These are phyloP conservation scores for Neurospora tetraspora DNA, from an alignment of 495 filamentous ascomycete species.

Conservation along the genomic window DNA sequence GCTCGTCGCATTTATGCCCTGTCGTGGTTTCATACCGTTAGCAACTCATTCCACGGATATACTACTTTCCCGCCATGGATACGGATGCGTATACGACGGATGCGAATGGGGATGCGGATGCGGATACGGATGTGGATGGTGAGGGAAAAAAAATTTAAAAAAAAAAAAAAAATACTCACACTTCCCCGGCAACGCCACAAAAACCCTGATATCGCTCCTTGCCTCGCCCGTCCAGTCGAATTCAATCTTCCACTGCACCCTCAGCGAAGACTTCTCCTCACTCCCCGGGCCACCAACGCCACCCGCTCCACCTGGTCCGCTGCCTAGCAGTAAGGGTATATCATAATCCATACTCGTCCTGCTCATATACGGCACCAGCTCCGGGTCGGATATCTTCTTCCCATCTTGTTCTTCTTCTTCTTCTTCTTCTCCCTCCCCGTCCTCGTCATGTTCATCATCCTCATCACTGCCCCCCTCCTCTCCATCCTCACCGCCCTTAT, in stretches of 20 bases:
- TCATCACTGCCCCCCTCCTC: conserved; percentile 8
- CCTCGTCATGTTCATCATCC: not conserved
- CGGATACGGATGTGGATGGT: not conserved
- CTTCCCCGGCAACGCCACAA: conserved; percentile 36
- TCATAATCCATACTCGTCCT: conserved; percentile 32
- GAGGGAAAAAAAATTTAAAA: not conserved
- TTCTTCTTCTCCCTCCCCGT: not conserved
- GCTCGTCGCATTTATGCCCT: conserved; percentile 44
- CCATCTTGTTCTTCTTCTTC: conserved; percentile 1
- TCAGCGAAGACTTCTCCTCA: conserved; percentile 19
- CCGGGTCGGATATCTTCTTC: not conserved
- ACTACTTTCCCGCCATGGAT: not conserved
- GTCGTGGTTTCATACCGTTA: conserved; percentile 6
- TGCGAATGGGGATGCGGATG: not conserved
- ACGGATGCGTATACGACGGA: not conserved
- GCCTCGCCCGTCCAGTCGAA: conserved; percentile 60
- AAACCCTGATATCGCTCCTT: conserved; percentile 36
- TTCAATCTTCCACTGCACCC: conserved; percentile 45
- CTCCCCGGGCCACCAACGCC: not conserved
- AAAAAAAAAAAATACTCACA: conserved; percentile 33
- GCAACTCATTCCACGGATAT: not conserved
- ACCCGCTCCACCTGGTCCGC: not conserved
- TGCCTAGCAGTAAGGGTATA: conserved; percentile 12
- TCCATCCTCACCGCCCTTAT: conserved; percentile 6
- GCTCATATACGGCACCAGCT: conserved; percentile 32